Evolutionary conservation across 768 basidiomycete genomes (phyloP).

Genomic region (Lentinula boryana): DNA sequence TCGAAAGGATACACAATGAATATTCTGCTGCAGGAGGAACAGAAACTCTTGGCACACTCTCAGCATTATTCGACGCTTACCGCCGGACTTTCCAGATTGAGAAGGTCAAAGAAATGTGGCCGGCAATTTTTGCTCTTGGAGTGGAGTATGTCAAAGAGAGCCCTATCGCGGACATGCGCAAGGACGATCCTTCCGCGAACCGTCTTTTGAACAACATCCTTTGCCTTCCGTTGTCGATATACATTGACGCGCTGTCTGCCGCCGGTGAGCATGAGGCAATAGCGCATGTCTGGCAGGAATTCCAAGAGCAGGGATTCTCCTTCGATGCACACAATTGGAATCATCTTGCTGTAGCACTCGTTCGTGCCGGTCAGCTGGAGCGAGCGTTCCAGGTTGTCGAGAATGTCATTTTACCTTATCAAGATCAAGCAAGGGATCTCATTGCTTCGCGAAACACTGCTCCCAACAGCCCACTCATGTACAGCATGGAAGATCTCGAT

Average conservation of each 20-base stretch:
- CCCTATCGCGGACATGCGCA: constrained; percentile 23
- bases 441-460: constrained; percentile 18
- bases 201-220: constrained; percentile 46
- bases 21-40: constrained; percentile 47
- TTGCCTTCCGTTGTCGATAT: constrained; percentile 74
- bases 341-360: constrained; percentile 65
- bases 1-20: constrained; percentile 49
- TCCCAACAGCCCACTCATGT: constrained; percentile 35
- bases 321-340: constrained; percentile 95
- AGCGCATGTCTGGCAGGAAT: constrained; percentile 57
- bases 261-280: constrained; percentile 59
- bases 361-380: constrained; percentile 76
- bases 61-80: constrained; percentile 68
- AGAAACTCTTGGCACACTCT: constrained; percentile 55
- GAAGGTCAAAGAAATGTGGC: constrained; percentile 60
- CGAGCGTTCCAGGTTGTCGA: constrained; percentile 83
- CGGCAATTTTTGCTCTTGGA: constrained; percentile 56
- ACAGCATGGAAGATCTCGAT: constrained; percentile 11
- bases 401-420: constrained; percentile 62
- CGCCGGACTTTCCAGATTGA: constrained; percentile 51
- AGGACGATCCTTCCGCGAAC: constrained; percentile 10
- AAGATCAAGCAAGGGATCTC: constrained; percentile 22
- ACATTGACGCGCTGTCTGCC: constrained; percentile 67
- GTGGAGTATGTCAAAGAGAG: constrained; percentile 30
- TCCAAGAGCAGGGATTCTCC: constrained; percentile 57